These are phyloP conservation scores for Serendipita sp. DNA, from an alignment of 768 basidiomycete genomes.

Conservation along the genomic window DNA sequence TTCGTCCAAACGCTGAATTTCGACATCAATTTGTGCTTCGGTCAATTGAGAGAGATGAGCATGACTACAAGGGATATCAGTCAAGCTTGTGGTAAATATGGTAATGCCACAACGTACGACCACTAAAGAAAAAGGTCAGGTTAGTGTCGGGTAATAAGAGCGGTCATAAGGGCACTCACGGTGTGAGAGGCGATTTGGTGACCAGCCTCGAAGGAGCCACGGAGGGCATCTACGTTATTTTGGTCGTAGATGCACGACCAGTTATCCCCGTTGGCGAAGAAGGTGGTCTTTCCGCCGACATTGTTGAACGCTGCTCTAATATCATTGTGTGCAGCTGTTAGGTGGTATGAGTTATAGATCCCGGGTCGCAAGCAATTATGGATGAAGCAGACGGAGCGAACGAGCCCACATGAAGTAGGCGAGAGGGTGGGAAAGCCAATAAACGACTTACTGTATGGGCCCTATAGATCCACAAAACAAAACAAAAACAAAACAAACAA, in stretches of 20 bases:
- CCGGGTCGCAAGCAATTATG: no score
- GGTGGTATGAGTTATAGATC: no score
- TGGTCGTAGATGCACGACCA: slow-evolving; percentile 6
- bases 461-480: not conserved
- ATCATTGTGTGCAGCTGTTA: not conserved
- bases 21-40: not conserved
- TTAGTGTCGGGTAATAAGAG: not conserved
- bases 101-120: not conserved
- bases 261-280: not conserved
- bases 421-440: no score
- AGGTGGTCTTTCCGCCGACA: not conserved
- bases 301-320: not conserved
- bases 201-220: not conserved
- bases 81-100: no score
- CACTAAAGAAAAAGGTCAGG: not conserved
- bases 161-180: not conserved
- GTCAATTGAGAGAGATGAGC: not conserved
- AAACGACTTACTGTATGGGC: not conserved
- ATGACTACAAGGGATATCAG: not conserved
- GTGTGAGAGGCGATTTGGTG: slow-evolving; percentile 4
- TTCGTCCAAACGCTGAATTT: slow-evolving; percentile 2
- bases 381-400: no score
- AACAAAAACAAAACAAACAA: not conserved
- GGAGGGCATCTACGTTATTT: not conserved
- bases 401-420: no score